phyloP scores from a whole-genome alignment of 495 filamentous ascomycete genomes.

The Tuber umbilicatum region DNA sequence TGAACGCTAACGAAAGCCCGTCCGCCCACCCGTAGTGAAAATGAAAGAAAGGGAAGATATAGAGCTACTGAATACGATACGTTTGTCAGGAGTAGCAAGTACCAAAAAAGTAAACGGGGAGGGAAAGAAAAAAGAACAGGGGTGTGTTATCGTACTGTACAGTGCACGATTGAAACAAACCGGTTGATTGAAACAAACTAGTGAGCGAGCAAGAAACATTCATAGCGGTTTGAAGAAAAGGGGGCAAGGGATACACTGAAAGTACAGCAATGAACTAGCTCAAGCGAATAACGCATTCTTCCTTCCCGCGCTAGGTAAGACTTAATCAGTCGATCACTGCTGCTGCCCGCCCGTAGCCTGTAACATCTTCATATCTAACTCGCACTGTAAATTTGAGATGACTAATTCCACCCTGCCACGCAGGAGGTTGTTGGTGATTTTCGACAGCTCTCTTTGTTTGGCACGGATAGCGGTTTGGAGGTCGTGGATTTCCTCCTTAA shows the following conservation, averaged over 20 bases:
- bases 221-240: neutral
- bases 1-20: neutral
- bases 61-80: neutral
- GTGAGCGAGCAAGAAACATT: neutral
- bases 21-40: neutral
- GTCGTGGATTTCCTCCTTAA: conserved; percentile 40
- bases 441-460: conserved; percentile 31
- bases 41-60: neutral
- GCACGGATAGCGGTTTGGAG: conserved; percentile 33
- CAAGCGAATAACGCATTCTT: neutral
- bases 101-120: neutral
- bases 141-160: neutral
- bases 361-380: conserved; percentile 35
- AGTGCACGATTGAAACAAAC: neutral
- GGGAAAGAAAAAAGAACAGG: neutral
- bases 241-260: neutral
- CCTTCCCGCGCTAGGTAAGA: neutral
- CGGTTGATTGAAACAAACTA: neutral
- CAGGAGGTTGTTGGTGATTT: conserved; percentile 35
- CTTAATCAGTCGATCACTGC: neutral
- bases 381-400: conserved; percentile 27
- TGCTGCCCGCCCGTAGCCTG: conserved; percentile 7
- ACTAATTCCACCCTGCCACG: conserved; percentile 32
- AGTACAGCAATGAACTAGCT: neutral
- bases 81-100: neutral